Base-by-base conservation (phyloP, 768 basidiomycete species). In the Fomitopsis pulvina region DNA sequence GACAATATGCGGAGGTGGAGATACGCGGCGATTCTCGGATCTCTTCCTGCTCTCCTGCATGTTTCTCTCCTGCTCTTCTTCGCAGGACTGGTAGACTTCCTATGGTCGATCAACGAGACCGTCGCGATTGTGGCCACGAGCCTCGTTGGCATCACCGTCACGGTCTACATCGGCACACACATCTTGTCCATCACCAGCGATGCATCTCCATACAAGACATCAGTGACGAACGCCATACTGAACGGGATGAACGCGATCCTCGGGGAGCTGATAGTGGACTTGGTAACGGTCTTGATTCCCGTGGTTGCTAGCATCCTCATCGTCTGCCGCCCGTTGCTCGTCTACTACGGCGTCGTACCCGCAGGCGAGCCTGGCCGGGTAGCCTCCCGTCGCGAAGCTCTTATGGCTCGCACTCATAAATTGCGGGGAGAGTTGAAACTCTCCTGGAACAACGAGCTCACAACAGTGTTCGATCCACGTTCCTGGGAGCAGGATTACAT, bases 11-110 rank as follows among this genome's bases (percentile, higher is more conserved):
- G 64, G 16, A 60, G 56, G 43, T 74, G 73, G 57, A 60, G 62
- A 6, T 67, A 78, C 60, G 57, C 65, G 5, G 56, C 63, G 1
- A 59, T 76, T 16, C 69, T 77, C 4, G 67, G 71, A 24, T 52
- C 63, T 12, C 69, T 76, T 16, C 77, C 76, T 1, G 62, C 70
- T 18, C 67, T 78, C 10, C 68, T 79, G 18, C 77, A 79, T 53
- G 58, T 72, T 9, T 73, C 76, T 3, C 62, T 78, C 16, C 68
- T 77, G 22, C 64, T 78, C 6, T 79, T 79, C 60, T 71, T 81
- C 57, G 68, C 71, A 32, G 72, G 74, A 37, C 64, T 80, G 24
- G 61, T 76, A 25, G 63, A 68, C 20, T 75, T 79, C 57, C 60
- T 77, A 27, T 61, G 58, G 48, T 63, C 70, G 10, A 56, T 59